A percentile compares a stretch with the other conserved stretches of the same genome.
These are phyloP conservation scores for Naumovozyma baii DNA, from an alignment of 805 yeast genomes.

Conservation along the genomic window DNA sequence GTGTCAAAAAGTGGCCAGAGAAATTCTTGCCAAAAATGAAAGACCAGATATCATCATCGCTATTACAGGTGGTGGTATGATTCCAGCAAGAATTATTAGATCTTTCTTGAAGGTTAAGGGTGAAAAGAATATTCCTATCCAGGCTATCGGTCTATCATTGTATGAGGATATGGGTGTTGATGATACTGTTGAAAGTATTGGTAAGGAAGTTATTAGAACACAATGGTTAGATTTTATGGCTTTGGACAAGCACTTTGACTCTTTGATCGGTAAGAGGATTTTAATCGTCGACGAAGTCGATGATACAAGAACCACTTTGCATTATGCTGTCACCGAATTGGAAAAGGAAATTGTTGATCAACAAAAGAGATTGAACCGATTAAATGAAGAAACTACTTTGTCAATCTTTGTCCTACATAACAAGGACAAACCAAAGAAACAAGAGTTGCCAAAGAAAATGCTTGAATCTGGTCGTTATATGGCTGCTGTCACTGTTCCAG, in stretches of 20 bases:
- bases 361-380: slow-evolving; percentile 50
- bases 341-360: slow-evolving; percentile 47
- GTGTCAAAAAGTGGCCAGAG: slow-evolving; percentile 57
- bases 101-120: slow-evolving; percentile 51
- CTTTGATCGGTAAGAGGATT: slow-evolving; percentile 70
- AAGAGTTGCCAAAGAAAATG: slow-evolving; percentile 54
- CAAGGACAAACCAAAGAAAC: slow-evolving; percentile 73
- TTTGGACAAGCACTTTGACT: slow-evolving; percentile 56
- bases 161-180: slow-evolving; percentile 48
- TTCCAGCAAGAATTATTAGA: slow-evolving; percentile 59
- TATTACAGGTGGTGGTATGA: slow-evolving; percentile 68
- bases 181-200: slow-evolving; percentile 41
- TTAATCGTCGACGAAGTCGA: slow-evolving; percentile 86
- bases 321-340: slow-evolving; percentile 71
- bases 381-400: slow-evolving; percentile 52
- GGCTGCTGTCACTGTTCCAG: slow-evolving; percentile 67
- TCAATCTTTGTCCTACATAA: slow-evolving; percentile 77
- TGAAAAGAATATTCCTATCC: slow-evolving; percentile 58
- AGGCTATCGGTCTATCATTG: slow-evolving; percentile 57
- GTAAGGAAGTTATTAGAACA: slow-evolving; percentile 75
- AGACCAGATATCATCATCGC: slow-evolving; percentile 53
- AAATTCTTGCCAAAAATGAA: slow-evolving; percentile 35
- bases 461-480: slow-evolving; percentile 57
- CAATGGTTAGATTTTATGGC: slow-evolving; percentile 86
- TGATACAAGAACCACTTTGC: slow-evolving; percentile 83